Evolutionary conservation across 148 eudicot genomes (phyloP), one percentile per base, ranked within the genome.

Genomic region (Chenopodium album): DNA sequence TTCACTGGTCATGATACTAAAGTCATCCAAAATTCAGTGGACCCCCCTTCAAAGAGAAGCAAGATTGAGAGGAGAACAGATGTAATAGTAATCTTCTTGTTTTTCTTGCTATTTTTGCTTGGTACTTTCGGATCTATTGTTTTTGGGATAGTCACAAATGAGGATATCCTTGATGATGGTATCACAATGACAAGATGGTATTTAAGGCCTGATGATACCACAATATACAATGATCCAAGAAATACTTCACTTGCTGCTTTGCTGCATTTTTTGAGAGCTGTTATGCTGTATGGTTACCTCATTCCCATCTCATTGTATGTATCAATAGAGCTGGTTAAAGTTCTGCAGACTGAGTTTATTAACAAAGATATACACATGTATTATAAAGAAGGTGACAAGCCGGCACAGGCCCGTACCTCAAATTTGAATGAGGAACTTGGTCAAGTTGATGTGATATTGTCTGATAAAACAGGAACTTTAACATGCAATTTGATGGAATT

Each of bases 371-470:
- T 87, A 76, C 78, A 91, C 19, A 90, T 92, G 97, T 90, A 90
- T 84, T 83, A 87, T 62, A 89, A 90, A 84, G 91, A 84, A 80
- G 86, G 87, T 17, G 89, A 91, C 63, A 89, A 79, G 84, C 93
- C 96, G 31, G 94, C 94, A 4, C 85, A 70, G 48, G 91, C 94
- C 22, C 88, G 96, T n/a, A 92, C 97, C 48, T 91, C 94, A 3
- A 92, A 92, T 83, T 85, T 92, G 89, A 92, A 92, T 46, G 97
- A 92, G 83, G 94, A 92, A 73, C 85, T 92, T 37, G 97, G 97
- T 16, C 92, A 92, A 79, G 97, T 92, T 81, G 87, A 89, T 72
- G 89, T 89, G 10, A 87, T 92, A 79, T 86, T 92, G 47, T 90
- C 95, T 73, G 95, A 92, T 75, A 92, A 92, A 74, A 92, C 95